These are phyloP conservation scores for Trametes coccinea DNA, from an alignment of 768 basidiomycete species.

Conservation along the genomic window DNA sequence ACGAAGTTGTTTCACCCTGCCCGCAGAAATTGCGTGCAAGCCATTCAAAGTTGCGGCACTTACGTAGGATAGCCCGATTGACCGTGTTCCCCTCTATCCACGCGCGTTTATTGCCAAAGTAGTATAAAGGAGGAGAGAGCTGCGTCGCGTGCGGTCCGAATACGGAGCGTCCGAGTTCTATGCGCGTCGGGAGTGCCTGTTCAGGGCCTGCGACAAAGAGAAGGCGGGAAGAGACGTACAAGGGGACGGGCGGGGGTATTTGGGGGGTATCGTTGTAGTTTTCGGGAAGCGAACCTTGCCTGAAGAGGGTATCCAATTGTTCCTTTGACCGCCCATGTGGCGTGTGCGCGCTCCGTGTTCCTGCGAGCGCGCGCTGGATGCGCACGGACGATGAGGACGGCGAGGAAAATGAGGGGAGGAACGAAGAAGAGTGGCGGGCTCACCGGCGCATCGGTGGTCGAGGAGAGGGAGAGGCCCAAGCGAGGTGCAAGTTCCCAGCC, in stretches of 20 bases:
- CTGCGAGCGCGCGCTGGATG: not conserved
- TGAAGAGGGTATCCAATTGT: slow-evolving; percentile 22
- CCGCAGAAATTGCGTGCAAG: not conserved
- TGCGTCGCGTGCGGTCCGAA: slow-evolving; percentile 2
- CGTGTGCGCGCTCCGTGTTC: slow-evolving; percentile 18
- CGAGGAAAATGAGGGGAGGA: not conserved
- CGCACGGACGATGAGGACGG: not conserved
- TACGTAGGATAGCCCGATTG: slow-evolving; percentile 14
- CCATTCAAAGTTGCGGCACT: slow-evolving; percentile 11
- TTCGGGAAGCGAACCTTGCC: slow-evolving; percentile 19
- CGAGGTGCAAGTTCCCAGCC: slow-evolving; percentile 12
- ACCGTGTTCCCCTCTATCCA: slow-evolving; percentile 9
- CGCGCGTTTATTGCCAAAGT: slow-evolving; percentile 13
- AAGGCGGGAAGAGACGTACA: slow-evolving; percentile 16
- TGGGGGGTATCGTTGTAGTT: slow-evolving; percentile 22
- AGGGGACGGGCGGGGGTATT: slow-evolving; percentile 13
- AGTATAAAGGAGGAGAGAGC: slow-evolving; percentile 11
- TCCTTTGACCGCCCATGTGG: slow-evolving; percentile 18
- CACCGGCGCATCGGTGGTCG: slow-evolving; percentile 14
- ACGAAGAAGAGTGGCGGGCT: not conserved
- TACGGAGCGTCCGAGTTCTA: slow-evolving; percentile 7
- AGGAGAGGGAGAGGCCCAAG: not conserved
- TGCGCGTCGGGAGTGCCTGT: not conserved
- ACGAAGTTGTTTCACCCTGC: not conserved
- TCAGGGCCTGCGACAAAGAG: slow-evolving; percentile 5